Evolutionary conservation across 148 eudicot species (phyloP).

Genomic region (Rhododendron mucronatum): DNA sequence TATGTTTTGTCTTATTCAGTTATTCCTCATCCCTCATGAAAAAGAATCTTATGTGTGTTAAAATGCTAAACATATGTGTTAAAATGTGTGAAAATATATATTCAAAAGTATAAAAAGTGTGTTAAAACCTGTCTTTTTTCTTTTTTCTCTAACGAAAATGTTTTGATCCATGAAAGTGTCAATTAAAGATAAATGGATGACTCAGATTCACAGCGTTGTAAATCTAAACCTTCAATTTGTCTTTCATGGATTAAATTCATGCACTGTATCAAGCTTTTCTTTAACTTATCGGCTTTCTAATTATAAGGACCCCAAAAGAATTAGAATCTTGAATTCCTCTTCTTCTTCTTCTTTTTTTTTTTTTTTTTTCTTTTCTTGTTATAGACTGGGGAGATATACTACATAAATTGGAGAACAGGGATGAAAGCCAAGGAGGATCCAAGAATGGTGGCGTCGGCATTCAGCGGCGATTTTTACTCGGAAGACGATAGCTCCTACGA

Average conservation of each 20-base stretch:
- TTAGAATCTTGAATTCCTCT: neutral
- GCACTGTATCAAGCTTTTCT: too few species aligned
- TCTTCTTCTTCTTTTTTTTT: neutral
- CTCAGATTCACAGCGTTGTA: too few species aligned
- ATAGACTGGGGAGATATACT: constrained; percentile 86
- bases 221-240: too few species aligned
- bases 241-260: too few species aligned
- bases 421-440: constrained; percentile 69
- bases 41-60: neutral
- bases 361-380: neutral
- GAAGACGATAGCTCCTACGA: constrained; percentile 36
- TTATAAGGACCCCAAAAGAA: neutral
- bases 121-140: neutral
- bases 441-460: constrained; percentile 22
- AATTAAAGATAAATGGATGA: too few species aligned
- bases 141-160: neutral
- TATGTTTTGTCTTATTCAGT: neutral
- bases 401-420: constrained; percentile 85
- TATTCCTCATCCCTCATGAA: neutral
- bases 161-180: too few species aligned
- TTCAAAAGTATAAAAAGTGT: neutral
- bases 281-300: neutral
- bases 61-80: neutral
- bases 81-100: neutral
- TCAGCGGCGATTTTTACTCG: constrained; percentile 22